Conservation (phyloP, 2,329 filamentous ascomycete species). For the Colletotrichum gigasporum region DNA sequence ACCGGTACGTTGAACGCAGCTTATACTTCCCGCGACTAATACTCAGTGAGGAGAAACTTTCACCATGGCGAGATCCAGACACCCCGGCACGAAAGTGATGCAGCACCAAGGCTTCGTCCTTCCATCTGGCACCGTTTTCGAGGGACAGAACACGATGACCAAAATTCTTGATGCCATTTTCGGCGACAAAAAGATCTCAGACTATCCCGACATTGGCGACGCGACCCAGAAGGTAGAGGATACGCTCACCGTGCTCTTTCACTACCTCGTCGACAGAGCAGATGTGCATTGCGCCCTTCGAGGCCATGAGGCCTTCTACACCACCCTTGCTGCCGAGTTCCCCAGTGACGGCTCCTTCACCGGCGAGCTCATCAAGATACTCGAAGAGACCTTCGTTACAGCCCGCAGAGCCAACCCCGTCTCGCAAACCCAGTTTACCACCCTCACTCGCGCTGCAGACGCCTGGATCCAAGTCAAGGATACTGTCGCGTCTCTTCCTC, state of each 20-base stretch:
- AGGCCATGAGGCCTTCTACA: background rate
- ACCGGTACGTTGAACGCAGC: too few species aligned
- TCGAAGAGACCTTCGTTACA: background rate
- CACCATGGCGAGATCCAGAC: too few species aligned
- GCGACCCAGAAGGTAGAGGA: background rate
- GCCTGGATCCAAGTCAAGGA: background rate
- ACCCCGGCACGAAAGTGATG: background rate
- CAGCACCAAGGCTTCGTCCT: background rate
- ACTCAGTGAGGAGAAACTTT: too few species aligned
- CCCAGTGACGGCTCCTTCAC: background rate
- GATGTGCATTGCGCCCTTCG: background rate
- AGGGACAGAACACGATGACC: background rate
- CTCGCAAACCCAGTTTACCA: accelerated
- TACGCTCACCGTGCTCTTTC: accelerated
- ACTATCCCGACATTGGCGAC: too few species aligned
- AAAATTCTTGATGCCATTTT: background rate
- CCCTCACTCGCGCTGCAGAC: background rate
- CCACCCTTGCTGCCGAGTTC: background rate
- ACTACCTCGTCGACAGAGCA: accelerated
- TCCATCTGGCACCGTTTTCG: background rate
- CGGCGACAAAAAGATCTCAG: background rate
- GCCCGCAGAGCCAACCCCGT: background rate
- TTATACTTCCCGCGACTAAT: too few species aligned
- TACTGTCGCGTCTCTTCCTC: background rate
- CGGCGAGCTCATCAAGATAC: background rate